Percentiles rank a stretch among this genome's conserved stretches.
Evolutionary conservation across 305 asterid genomes (phyloP).

Genomic region (Nicotiana rustica): DNA sequence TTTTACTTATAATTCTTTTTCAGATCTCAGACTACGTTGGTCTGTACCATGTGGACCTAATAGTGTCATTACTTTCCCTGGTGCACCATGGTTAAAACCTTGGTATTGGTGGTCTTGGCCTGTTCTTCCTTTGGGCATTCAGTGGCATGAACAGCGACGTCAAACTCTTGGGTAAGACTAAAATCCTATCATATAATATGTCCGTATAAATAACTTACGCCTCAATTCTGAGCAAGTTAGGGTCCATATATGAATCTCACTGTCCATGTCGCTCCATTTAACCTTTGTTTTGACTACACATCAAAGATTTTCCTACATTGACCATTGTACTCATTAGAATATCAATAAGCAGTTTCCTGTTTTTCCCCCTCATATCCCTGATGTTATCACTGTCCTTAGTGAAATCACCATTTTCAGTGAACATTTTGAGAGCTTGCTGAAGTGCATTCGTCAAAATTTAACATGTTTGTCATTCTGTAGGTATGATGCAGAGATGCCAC

Average conservation of each 20-base stretch:
- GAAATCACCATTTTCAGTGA: not conserved
- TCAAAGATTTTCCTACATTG: not conserved
- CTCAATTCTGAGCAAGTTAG: not conserved
- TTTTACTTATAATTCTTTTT: not conserved
- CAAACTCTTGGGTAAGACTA: slow-evolving; percentile 78
- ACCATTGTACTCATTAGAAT: too few relatives aligned
- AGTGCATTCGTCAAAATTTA: not conserved
- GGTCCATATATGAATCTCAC: not conserved
- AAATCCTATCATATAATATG: not conserved
- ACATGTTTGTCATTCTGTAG: slow-evolving; percentile 38
- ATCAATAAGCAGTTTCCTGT: not conserved
- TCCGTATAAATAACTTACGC: not conserved
- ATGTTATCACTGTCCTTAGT: not conserved
- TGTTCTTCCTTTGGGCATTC: slow-evolving; percentile 84
- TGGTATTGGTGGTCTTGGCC: slow-evolving; percentile 99
- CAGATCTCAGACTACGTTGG: slow-evolving; percentile 91
- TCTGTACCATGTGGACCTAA: slow-evolving; percentile 93
- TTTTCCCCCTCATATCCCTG: not conserved
- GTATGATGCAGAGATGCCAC: slow-evolving; percentile 75
- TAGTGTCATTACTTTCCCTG: slow-evolving; percentile 91
- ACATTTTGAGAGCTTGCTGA: not conserved
- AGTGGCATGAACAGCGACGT: slow-evolving; percentile 81
- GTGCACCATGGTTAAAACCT: slow-evolving; percentile 92
- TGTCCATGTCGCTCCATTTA: not conserved
- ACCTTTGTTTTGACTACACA: not conserved